Evolutionary conservation across 2,329 filamentous ascomycete genomes (phyloP).

Genomic region (Geosmithia flava): DNA sequence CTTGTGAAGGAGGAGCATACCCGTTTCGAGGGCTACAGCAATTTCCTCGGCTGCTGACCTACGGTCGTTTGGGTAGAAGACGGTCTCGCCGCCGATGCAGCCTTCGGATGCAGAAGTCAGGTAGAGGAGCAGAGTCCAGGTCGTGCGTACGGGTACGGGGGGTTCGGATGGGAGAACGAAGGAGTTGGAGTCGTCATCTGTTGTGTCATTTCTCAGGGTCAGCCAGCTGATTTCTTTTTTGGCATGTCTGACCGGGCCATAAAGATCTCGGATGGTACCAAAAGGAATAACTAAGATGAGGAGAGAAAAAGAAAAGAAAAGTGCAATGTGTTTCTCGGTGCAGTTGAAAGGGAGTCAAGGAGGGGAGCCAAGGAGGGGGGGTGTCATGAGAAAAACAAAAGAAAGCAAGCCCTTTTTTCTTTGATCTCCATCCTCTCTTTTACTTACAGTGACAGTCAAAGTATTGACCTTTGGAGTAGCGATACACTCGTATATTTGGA

Average conservation of each 20-base stretch:
- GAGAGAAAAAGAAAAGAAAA: not conserved
- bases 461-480: slow-evolving; percentile 76
- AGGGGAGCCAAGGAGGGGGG: too few species aligned
- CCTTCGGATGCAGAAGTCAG: slow-evolving; percentile 64
- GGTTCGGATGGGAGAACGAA: slow-evolving; percentile 37
- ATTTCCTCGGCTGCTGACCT: slow-evolving; percentile 50
- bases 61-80: slow-evolving; percentile 69
- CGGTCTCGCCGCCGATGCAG: slow-evolving; percentile 77
- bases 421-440: too few species aligned
- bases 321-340: not conserved
- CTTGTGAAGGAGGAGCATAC: slow-evolving; percentile 74
- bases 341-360: too few species aligned
- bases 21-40: slow-evolving; percentile 64
- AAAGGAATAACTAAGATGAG: not conserved
- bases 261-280: not conserved
- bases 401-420: too few species aligned
- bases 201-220: not conserved
- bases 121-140: slow-evolving; percentile 86
- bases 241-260: not conserved
- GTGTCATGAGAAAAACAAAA: too few species aligned
- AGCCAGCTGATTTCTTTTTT: not conserved
- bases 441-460: slow-evolving; percentile 81
- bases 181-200: slow-evolving; percentile 79
- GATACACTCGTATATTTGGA: slow-evolving; percentile 79
- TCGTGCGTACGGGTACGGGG: slow-evolving; percentile 41